Conservation (phyloP, 129 eudicot species). For the Kitagawia praeruptora region DNA sequence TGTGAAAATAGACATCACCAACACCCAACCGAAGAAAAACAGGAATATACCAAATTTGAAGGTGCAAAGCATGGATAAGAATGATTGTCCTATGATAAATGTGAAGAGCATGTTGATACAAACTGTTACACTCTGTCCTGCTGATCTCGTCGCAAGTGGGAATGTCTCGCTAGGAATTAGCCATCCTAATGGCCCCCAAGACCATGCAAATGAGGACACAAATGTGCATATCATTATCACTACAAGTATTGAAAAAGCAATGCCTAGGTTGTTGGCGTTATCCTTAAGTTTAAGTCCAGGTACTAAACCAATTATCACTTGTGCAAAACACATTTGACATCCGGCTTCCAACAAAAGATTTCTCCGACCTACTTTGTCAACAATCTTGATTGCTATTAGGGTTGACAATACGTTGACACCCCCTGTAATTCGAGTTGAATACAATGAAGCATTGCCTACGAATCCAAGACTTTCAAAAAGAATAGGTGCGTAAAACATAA, state of each 20-base stretch:
- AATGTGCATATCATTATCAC: conserved; percentile 69
- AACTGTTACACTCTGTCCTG: conserved; percentile 84
- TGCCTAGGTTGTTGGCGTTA: conserved; percentile 28
- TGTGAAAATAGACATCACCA: too few species aligned
- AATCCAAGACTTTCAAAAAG: conserved; percentile 71
- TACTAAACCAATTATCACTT: conserved; percentile 51
- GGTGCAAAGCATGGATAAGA: too few species aligned
- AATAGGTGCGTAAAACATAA: conserved; percentile 94
- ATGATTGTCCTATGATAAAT: too few species aligned
- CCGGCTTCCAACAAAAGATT: conserved; percentile 71
- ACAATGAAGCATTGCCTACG: conserved; percentile 51
- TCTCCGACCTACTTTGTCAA: conserved; percentile 72
- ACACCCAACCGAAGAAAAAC: too few species aligned
- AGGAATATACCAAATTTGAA: too few species aligned
- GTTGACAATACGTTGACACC: conserved; percentile 86
- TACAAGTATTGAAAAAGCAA: conserved; percentile 47
- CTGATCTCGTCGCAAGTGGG: conserved; percentile 79
- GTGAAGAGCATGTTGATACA: too few species aligned
- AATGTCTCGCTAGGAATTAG: conserved; percentile 83
- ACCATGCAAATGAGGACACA: conserved; percentile 90
- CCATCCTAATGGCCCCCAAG: conserved; percentile 99
- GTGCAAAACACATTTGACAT: conserved; percentile 76
- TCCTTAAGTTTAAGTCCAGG: conserved; percentile 60
- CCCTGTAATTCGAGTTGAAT: conserved; percentile 82
- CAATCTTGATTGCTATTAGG: conserved; percentile 63